Evolutionary conservation across 257 asterid genomes (phyloP).

Genomic region (Salvia splendens): DNA sequence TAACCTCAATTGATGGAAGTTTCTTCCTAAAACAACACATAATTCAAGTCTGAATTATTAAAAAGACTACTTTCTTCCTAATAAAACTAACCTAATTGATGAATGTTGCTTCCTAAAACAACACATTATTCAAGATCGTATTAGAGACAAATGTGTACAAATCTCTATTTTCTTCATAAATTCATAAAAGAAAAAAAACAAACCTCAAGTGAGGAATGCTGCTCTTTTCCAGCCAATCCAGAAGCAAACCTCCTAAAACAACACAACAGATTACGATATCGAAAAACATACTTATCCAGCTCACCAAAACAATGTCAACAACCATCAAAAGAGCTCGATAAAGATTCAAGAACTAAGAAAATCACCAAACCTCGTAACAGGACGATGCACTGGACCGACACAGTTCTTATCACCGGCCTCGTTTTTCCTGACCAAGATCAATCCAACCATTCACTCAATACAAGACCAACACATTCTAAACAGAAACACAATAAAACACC

Average conservation of each 20-base stretch:
- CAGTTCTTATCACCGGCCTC: conserved; percentile 43
- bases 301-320: background rate
- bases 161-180: too few species aligned
- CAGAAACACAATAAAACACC: background rate
- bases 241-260: conserved; percentile 59
- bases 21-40: conserved; percentile 27
- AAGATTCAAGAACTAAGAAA: conserved; percentile 7
- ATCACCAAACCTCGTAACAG: conserved; percentile 69
- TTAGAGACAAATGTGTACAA: too few species aligned
- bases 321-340: background rate
- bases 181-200: background rate
- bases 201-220: conserved; percentile 46
- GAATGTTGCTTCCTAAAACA: too few species aligned
- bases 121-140: too few species aligned
- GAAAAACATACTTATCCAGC: background rate
- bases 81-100: too few species aligned
- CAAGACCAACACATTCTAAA: background rate
- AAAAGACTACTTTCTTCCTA: background rate
- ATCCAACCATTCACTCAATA: conserved; percentile 8
- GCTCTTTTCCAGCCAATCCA: conserved; percentile 54
- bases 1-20: too few species aligned
- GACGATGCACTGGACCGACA: conserved; percentile 58
- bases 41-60: background rate
- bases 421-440: conserved; percentile 51
- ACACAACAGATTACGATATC: background rate